These are phyloP conservation scores for Globisporangium irregulare DNA, from an alignment of 352 stramenopile species.

Conservation along the genomic window DNA sequence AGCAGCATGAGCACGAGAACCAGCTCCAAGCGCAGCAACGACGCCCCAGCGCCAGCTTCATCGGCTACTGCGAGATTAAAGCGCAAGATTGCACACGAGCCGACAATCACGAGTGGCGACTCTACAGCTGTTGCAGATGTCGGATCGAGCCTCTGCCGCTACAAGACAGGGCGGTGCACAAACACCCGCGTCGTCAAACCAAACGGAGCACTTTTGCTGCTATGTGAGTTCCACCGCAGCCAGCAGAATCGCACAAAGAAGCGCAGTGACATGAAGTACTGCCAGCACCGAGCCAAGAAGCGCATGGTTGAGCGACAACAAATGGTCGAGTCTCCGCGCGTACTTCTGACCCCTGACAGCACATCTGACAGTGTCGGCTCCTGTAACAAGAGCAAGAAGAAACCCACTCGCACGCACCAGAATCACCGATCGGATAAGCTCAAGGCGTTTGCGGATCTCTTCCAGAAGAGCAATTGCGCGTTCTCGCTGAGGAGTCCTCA, in stretches of 20 bases:
- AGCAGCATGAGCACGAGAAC: neutral
- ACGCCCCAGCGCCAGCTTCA: neutral
- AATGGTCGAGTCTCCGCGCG: neutral
- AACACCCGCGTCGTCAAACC: slow-evolving; percentile 72
- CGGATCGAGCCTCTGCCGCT: slow-evolving; percentile 41
- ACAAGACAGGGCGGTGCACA: slow-evolving; percentile 78
- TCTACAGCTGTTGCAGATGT: neutral
- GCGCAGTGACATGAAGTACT: slow-evolving; percentile 80
- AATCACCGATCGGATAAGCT: neutral
- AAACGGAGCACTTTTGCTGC: slow-evolving; percentile 67
- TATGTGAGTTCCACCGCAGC: slow-evolving; percentile 79
- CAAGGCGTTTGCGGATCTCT: slow-evolving; percentile 1
- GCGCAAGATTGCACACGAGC: neutral
- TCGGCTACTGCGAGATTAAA: neutral
- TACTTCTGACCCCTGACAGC: neutral
- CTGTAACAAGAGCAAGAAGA: neutral
- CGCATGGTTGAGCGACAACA: slow-evolving; percentile 34
- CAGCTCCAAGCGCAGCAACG: neutral
- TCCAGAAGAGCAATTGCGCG: neutral
- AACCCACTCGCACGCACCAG: neutral
- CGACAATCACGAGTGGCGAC: neutral
- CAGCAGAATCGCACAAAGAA: slow-evolving; percentile 89
- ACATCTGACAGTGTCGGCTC: neutral
- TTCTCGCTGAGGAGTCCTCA: slow-evolving; percentile 1
- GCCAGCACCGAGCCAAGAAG: slow-evolving; percentile 61